Percentiles rank a stretch among this genome's conserved stretches.
Conservation (phyloP, 2,329 filamentous ascomycete species). For the Fusarium annulatum region DNA sequence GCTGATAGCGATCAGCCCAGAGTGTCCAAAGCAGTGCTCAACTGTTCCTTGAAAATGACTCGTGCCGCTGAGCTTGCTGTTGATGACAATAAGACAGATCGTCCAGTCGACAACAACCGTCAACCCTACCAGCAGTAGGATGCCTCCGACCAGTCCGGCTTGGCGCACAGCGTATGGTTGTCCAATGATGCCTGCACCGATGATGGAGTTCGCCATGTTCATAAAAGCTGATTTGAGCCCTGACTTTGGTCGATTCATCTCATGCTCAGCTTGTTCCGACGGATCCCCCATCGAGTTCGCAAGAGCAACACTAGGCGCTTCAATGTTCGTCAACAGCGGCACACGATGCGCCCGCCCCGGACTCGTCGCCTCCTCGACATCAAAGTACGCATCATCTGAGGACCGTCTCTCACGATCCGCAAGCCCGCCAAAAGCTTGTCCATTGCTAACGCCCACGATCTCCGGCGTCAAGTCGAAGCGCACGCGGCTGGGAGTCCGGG, state of each 20-base stretch:
- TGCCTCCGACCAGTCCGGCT: slow-evolving; percentile 85
- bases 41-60: slow-evolving; percentile 97
- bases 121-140: slow-evolving; percentile 79
- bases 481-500: slow-evolving; percentile 73
- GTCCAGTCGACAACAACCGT: slow-evolving; percentile 96
- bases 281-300: slow-evolving; percentile 62
- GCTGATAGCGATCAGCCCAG: slow-evolving; percentile 87
- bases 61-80: slow-evolving; percentile 94
- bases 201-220: slow-evolving; percentile 99
- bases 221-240: slow-evolving; percentile 91
- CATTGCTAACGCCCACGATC: slow-evolving; percentile 50
- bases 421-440: slow-evolving; percentile 22
- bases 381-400: slow-evolving; percentile 60
- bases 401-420: slow-evolving; percentile 29
- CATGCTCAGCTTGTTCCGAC: slow-evolving; percentile 61
- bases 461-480: slow-evolving; percentile 73
- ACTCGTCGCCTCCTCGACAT: slow-evolving; percentile 56
- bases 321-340: slow-evolving; percentile 83
- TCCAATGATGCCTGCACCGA: slow-evolving; percentile 79
- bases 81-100: slow-evolving; percentile 95
- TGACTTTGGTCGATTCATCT: slow-evolving; percentile 79
- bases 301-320: slow-evolving; percentile 80
- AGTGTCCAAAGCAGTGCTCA: slow-evolving; percentile 91
- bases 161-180: slow-evolving; percentile 97
- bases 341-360: slow-evolving; percentile 65